These are phyloP conservation scores for Agaricales sp. DNA, from an alignment of 1,284 basidiomycete species.

Conservation along the genomic window DNA sequence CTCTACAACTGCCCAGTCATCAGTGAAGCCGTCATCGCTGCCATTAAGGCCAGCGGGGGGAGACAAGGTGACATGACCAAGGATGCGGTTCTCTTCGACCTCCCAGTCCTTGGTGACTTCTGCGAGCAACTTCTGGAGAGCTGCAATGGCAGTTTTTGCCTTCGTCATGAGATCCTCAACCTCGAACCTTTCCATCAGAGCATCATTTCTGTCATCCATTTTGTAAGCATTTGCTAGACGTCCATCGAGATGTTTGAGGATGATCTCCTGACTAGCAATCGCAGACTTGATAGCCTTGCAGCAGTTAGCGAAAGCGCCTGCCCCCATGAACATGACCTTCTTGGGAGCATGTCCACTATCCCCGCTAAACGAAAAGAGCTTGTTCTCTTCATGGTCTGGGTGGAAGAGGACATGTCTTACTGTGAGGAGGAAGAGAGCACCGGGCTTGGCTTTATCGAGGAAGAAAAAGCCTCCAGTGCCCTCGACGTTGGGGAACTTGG, in stretches of 20 bases:
- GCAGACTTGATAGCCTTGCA: slow-evolving; percentile 12
- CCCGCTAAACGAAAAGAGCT: slow-evolving; percentile 10
- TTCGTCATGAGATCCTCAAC: slow-evolving; percentile 10
- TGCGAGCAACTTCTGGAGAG: slow-evolving; percentile 13
- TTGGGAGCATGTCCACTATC: slow-evolving; percentile 9
- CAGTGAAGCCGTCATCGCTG: slow-evolving; percentile 16
- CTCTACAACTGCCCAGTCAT: slow-evolving; percentile 23
- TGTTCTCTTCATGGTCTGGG: slow-evolving; percentile 14
- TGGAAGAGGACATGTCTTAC: slow-evolving; percentile 17
- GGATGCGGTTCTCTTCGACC: slow-evolving; percentile 15
- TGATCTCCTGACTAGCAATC: slow-evolving; percentile 9
- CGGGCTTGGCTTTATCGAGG: slow-evolving; percentile 8
- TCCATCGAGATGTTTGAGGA: slow-evolving; percentile 9
- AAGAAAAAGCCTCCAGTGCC: slow-evolving; percentile 9
- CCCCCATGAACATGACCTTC: slow-evolving; percentile 18
- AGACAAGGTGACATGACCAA: slow-evolving; percentile 21
- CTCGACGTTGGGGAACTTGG: too few relatives aligned
- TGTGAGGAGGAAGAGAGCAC: slow-evolving; percentile 14
- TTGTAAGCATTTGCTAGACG: slow-evolving; percentile 10
- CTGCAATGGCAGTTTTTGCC: slow-evolving; percentile 13
- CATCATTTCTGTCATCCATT: slow-evolving; percentile 10
- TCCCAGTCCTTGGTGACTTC: slow-evolving; percentile 19
- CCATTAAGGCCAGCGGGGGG: slow-evolving; percentile 17
- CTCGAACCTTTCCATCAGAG: slow-evolving; percentile 5
- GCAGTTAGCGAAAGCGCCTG: slow-evolving; percentile 10